Evolutionary conservation across 2,329 filamentous ascomycete genomes (phyloP), one percentile per base, ranked within the genome.

Genomic region (Penicillium sp.): DNA sequence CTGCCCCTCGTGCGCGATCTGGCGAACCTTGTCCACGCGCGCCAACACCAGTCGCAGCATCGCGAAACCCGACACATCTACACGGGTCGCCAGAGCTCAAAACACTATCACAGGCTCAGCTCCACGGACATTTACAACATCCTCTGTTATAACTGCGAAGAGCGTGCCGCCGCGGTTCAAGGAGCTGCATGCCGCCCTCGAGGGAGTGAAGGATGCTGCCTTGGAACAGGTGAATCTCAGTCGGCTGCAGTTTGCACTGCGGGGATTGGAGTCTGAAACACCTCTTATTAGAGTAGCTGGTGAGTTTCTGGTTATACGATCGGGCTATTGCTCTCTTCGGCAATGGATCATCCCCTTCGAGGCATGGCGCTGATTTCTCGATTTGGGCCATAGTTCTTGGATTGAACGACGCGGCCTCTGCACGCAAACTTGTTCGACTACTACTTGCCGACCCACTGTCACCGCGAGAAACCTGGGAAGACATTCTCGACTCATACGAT

Each of bases 401-500:
- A 10, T 61, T 83, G 52, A 77, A 80, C 48, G 77, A 80, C 59
- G 75, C 78, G 56, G 67, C 70, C 20, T 77, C 79, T 45, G 82
- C 84, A 40, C 78, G 80, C 60, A 80, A 76, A 60, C 78, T 97
- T 9, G 80, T 92, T 44, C 83, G 86, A 40, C 77, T 92, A 35
- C 74, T 91, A 13, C 76, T 92, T 2, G 86, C 87, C 2, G 89
- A 92, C 71, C 88, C 89, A 5, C 73, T 92, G 61, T 79, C 79
- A 37, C 74, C 81, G 5, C 81, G 84, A 61, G 81, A 85, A 61
- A 72, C 79, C 26, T 92, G 89, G 89, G 89, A 92, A 72, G 76
- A 77, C 66, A 77, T 85, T 56, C 70, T 92, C 57, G 79, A 82
- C 32, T 64, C 66, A 13, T 68, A 70, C 13, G 78, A 82, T 58